phyloP scores from a whole-genome alignment of 257 asterid species.

The Avicennia marina region DNA sequence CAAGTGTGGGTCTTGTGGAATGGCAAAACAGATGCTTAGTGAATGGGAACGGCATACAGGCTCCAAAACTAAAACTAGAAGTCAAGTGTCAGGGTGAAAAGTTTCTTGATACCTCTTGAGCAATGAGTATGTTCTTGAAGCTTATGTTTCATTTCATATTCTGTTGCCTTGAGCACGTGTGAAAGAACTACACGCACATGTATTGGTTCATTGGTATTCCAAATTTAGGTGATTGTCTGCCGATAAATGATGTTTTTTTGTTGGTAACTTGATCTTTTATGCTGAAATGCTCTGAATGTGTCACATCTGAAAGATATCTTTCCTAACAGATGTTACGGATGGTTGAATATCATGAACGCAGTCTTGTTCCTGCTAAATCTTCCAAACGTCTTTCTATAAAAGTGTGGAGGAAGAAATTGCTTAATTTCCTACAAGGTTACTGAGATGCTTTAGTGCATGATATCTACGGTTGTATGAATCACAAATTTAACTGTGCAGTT shows the following conservation, averaged over 20 bases:
- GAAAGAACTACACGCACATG: neutral
- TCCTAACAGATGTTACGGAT: constrained; percentile 79
- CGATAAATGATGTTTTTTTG: constrained; percentile 11
- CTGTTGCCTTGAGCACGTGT: constrained; percentile 7
- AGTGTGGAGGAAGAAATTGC: constrained; percentile 83
- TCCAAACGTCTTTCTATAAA: constrained; percentile 77
- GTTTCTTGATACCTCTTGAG: constrained; percentile 77
- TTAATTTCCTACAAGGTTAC: constrained; percentile 74
- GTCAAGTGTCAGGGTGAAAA: constrained; percentile 84
- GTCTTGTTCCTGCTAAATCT: constrained; percentile 64
- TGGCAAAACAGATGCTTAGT: constrained; percentile 80
- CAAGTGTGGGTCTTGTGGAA: constrained; percentile 94
- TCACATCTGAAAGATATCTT: neutral
- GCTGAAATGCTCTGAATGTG: neutral
- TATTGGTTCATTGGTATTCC: neutral
- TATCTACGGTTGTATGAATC: constrained; percentile 15
- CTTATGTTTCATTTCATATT: no score
- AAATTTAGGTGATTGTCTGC: constrained; percentile 7
- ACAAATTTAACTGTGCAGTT: constrained; percentile 14
- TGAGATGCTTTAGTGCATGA: constrained; percentile 11
- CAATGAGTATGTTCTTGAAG: constrained; percentile 75
- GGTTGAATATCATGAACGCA: constrained; percentile 77
- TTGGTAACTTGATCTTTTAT: neutral
- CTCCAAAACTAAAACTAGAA: constrained; percentile 80
- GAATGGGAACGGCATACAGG: constrained; percentile 98